phyloP scores from a whole-genome alignment of 2,329 filamentous ascomycete species.

The Emergomyces africanus region DNA sequence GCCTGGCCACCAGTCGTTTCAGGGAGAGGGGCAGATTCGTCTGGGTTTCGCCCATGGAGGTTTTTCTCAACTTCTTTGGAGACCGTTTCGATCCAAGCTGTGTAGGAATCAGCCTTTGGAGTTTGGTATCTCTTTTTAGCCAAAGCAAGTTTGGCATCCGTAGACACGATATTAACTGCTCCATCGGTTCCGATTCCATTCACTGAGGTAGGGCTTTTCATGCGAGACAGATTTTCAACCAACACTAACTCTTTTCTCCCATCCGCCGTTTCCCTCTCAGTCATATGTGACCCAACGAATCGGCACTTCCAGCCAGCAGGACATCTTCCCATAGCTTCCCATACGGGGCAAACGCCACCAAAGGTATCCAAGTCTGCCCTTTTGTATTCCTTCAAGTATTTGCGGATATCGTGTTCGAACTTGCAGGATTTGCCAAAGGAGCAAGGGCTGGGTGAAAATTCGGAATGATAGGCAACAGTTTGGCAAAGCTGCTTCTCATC shows the following conservation, averaged over 20 bases:
- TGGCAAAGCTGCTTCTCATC: conserved; percentile 69
- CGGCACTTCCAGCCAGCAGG: conserved; percentile 87
- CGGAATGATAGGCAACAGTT: conserved; percentile 55
- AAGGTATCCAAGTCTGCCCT: conserved; percentile 67
- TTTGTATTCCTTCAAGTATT: conserved; percentile 72
- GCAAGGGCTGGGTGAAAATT: conserved; percentile 70
- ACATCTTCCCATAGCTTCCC: conserved; percentile 62
- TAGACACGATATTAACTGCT: conserved; percentile 61
- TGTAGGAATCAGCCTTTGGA: conserved; percentile 61
- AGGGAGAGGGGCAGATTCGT: conserved; percentile 16
- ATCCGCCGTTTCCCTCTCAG: conserved; percentile 64
- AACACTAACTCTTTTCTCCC: conserved; percentile 68
- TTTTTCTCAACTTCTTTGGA: conserved; percentile 36
- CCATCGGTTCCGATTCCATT: conserved; percentile 36
- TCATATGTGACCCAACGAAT: conserved; percentile 75
- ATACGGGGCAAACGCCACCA: conserved; percentile 68
- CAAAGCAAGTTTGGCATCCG: conserved; percentile 59
- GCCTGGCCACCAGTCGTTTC: conserved; percentile 16
- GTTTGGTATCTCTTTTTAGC: conserved; percentile 59
- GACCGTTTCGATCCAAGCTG: conserved; percentile 63
- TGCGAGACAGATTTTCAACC: conserved; percentile 42
- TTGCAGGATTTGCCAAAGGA: conserved; percentile 69
- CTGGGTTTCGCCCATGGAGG: conserved; percentile 34
- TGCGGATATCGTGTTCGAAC: conserved; percentile 69
- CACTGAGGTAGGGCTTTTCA: conserved; percentile 24